These are phyloP conservation scores for Candida pseudoglaebosa DNA, from an alignment of 805 yeast genomes.

Conservation along the genomic window DNA sequence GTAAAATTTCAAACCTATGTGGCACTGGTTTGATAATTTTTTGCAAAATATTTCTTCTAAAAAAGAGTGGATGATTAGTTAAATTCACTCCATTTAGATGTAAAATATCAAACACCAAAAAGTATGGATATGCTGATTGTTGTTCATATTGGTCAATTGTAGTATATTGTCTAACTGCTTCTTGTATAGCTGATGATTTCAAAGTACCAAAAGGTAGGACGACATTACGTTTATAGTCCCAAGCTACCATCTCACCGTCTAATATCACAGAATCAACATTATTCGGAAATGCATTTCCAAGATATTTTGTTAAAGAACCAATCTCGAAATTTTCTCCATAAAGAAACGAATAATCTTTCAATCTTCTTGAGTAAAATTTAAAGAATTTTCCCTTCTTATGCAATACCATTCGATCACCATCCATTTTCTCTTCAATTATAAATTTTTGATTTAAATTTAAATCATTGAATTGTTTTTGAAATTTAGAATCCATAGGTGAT, in stretches of 20 bases:
- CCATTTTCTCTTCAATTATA: conserved; percentile 84
- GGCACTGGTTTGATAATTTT: conserved; percentile 44
- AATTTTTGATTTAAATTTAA: conserved; percentile 33
- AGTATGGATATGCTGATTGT: conserved; percentile 47
- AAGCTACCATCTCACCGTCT: conserved; percentile 95
- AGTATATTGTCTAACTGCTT: conserved; percentile 37
- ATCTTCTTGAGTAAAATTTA: conserved; percentile 59
- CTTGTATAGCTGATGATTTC: conserved; percentile 63
- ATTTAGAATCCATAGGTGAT: conserved; percentile 19
- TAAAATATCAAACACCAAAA: conserved; percentile 69
- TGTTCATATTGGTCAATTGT: conserved; percentile 31
- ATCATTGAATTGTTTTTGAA: conserved; percentile 14
- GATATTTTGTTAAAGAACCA: conserved; percentile 54
- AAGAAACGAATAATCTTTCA: conserved; percentile 65
- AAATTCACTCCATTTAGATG: conserved; percentile 64
- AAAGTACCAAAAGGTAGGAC: conserved; percentile 80
- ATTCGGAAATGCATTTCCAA: conserved; percentile 38
- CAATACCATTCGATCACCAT: conserved; percentile 84
- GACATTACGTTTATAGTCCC: conserved; percentile 53
- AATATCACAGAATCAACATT: conserved; percentile 43
- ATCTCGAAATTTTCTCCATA: conserved; percentile 54
- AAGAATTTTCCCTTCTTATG: conserved; percentile 52
- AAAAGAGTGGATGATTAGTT: conserved; percentile 48
- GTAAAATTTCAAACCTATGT: conserved; percentile 48
- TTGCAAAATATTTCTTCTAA: conserved; percentile 51